Evolutionary conservation across 352 stramenopile species (phyloP), one percentile per base, ranked within the genome.

Genomic region (Pythium vanterpoolii): DNA sequence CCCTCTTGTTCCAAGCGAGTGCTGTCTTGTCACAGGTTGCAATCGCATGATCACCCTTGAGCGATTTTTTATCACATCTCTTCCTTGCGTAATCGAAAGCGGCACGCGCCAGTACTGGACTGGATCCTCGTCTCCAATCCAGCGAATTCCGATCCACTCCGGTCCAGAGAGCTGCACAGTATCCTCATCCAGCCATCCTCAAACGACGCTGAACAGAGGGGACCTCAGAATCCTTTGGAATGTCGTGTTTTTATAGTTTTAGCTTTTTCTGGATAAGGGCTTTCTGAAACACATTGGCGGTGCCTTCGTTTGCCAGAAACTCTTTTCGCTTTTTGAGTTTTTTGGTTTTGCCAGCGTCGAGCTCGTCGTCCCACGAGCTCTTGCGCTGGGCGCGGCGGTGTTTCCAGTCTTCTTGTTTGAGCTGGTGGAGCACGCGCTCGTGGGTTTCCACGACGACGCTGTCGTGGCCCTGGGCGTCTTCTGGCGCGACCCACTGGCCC

Each of bases 241-340:
- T n/a, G n/a, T n/a, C n/a, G n/a, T n/a, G n/a, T n/a, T 33, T 44
- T 45, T 51, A 70, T 44, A 62, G 48, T 40, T 62, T 62, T 23
- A 78, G 71, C 61, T 86, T 90, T 66, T 90, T 89, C 36, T 70
- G 68, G 48, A 86, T 66, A 24, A 89, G 60, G 45, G 75, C 69
- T 1, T 59, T 67, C 56, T 90, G 82, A 64, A 94, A 94, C 28
- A 66, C 72, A 65, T 94, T 94, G 18, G 70, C 61, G 39, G 61
- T 67, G 45, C 85, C 85, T 77, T 94, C 71, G 57, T 94, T 94
- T 8, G 80, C 27, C 16, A 89, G 69, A 56, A 94, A 94, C 47
- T 87, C 80, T 49, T 90, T 92, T 51, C 81, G 78, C 64, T 90
- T 90, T 69, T 90, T 90, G 49, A 92, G 64, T 69, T 92, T 94